Evolutionary conservation across 1,284 basidiomycete genomes (phyloP), one percentile per base, ranked within the genome.

Genomic region (Thelephora terrestris): DNA sequence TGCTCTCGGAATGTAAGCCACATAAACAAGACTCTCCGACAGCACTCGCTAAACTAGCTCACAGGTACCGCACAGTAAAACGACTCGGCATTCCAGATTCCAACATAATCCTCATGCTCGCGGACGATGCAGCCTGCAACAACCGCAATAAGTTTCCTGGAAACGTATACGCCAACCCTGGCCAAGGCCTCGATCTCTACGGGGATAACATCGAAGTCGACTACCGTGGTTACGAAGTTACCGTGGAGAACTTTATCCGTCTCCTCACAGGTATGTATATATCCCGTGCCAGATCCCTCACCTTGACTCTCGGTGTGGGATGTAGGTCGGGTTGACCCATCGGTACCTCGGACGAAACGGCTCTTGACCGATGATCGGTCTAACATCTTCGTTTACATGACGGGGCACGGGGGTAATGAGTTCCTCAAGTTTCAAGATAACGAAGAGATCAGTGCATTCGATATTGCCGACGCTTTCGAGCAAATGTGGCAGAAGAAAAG

Each of bases 351-450:
- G 3, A 91, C 86, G 0, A 99, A 99, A 63, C 83, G 95, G 9
- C 75, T 99, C 1, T 73, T 97, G 24, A 86, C 87, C 1, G 93
- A 99, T 58, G 84, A 91, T 47, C 73, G 83, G n/a, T 93, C 89
- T 6, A 99, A 99, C 61, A 76, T 99, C 50, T 96, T 99, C 61
- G 79, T 99, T 21, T 99, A 96, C 67, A 90, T 99, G 88, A 96
- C 96, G 0, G 96, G 95, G 0, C 95, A 99, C 58, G 95, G 96
- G 4, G 95, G 95, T 0, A 89, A 96, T 58, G 95, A 97, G 65
- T 99, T 99, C 63, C 78, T 99, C 57, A 99, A 99, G 66, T 99
- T 99, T 64, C 95, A 99, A 63, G 95, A 99, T 64, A 91, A 91
- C 61, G 95, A 99, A 64, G 96, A 99, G 63, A 91, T 99, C 56